Base-by-base conservation (phyloP, 2,329 filamentous ascomycete species). In the Celoporthe dispersa region DNA sequence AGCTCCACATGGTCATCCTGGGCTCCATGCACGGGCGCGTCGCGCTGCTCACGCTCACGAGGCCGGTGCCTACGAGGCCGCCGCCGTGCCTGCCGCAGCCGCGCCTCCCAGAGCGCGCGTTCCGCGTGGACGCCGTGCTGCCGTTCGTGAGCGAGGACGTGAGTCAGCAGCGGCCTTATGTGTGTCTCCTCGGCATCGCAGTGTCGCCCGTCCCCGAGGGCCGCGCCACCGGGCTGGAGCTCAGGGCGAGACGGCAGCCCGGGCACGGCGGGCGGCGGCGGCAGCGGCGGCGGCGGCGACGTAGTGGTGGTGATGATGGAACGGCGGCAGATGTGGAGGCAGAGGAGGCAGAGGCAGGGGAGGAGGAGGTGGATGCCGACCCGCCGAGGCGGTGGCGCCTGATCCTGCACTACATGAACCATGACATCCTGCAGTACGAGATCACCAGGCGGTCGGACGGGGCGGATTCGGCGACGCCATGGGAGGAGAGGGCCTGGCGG, bases 321-420 rank as follows among this genome's bases (percentile, higher is more conserved):
- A 39, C 16, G 25, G 8, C 25, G 19, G 57, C 14, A 11, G n/a
- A n/a, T n/a, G 37, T 11, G 31, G 11, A 2, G 14, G 22, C 57
- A 14, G 31, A n/a, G 7, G 31, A 9, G 12, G 57, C 1, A 0
- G 16, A 22, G 28, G 25, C 28, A 19, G 55, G 0, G 4, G 19
- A 7, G 55, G 14, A n/a, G 33, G 75, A 73, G 28, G 16, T 7
- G 53, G 41, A 14, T 39, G 72, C 75, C 67, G 71, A 75, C 9
- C 72, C 76, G 41, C 78, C 82, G 70, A 82, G 83, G 73, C 83
- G 87, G 69, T 94, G 90, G 84, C 82, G 91, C 70, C 74, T 95
- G 69, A 86, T 95, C 77, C 80, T 94, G 78, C 89, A 92, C 77
- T 94, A 91, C 77, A 85, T 86, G 70, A 89, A 94, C 78, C 89